Percentiles rank a stretch among this genome's conserved stretches.
Evolutionary conservation across 768 basidiomycete genomes (phyloP).

Genomic region (Scleroderma bovista): DNA sequence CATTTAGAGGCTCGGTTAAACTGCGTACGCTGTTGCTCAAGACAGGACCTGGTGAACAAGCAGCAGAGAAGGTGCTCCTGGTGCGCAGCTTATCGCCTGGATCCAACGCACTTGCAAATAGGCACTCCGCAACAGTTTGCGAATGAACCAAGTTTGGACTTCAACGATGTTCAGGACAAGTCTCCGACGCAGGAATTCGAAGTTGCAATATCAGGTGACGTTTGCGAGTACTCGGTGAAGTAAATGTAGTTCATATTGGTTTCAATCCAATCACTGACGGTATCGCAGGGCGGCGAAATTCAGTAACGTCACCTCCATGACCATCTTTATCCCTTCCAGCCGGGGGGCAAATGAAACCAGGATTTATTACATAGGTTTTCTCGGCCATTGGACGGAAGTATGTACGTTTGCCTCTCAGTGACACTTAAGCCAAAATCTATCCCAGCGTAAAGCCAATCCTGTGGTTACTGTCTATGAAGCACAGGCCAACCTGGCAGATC

Average conservation of each 20-base stretch:
- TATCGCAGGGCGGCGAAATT: constrained; percentile 74
- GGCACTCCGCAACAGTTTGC: constrained; percentile 47
- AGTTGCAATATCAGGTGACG: constrained; percentile 63
- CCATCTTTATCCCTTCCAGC: constrained; percentile 74
- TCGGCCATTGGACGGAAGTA: constrained; percentile 79
- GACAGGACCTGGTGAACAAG: constrained; percentile 74
- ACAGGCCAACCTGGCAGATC: constrained; percentile 83
- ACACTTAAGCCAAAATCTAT: constrained; percentile 1
- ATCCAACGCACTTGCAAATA: neutral
- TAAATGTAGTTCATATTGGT: constrained; percentile 26
- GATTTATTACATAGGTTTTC: constrained; percentile 81
- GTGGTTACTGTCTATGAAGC: constrained; percentile 85
- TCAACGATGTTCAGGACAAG: constrained; percentile 60
- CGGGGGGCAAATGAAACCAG: constrained; percentile 74
- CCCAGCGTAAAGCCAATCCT: constrained; percentile 69
- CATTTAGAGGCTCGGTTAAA: constrained; percentile 85
- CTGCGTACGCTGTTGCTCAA: constrained; percentile 79
- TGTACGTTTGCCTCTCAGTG: neutral
- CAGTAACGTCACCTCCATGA: constrained; percentile 73
- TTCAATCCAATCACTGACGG: neutral
- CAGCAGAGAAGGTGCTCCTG: constrained; percentile 64
- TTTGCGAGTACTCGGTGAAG: constrained; percentile 86
- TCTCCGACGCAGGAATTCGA: constrained; percentile 68
- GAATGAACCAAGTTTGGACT: constrained; percentile 77
- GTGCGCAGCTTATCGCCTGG: constrained; percentile 37